Conservation (phyloP, 2,329 filamentous ascomycete species). For the Scortechinia acanthostroma region DNA sequence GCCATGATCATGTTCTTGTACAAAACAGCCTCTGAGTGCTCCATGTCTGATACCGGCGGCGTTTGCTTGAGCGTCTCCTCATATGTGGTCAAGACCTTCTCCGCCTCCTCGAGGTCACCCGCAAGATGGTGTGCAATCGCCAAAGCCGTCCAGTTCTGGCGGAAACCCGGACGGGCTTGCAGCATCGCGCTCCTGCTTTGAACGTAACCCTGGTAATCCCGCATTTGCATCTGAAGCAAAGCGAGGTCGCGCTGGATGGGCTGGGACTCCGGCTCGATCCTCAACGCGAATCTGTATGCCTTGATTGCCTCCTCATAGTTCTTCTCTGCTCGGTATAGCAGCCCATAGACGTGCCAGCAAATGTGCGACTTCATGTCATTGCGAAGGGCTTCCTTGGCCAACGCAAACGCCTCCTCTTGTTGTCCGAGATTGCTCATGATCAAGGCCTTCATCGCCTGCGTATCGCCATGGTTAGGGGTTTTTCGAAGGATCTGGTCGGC, state of each 20-base stretch:
- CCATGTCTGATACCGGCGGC: slow-evolving; percentile 72
- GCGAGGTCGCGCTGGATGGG: slow-evolving; percentile 94
- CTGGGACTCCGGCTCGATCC: slow-evolving; percentile 83
- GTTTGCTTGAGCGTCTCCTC: slow-evolving; percentile 84
- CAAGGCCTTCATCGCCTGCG: slow-evolving; percentile 96
- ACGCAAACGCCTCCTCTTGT: slow-evolving; percentile 83
- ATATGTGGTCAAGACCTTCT: slow-evolving; percentile 84
- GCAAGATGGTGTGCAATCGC: slow-evolving; percentile 86
- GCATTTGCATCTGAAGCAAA: slow-evolving; percentile 88
- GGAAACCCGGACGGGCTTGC: slow-evolving; percentile 70
- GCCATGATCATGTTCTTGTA: slow-evolving; percentile 95
- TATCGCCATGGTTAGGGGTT: slow-evolving; percentile 92
- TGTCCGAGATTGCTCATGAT: slow-evolving; percentile 91
- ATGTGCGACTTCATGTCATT: slow-evolving; percentile 99
- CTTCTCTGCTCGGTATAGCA: slow-evolving; percentile 87
- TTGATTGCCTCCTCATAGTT: slow-evolving; percentile 99
- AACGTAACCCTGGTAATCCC: slow-evolving; percentile 89
- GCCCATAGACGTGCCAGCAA: slow-evolving; percentile 97
- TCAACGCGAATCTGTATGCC: slow-evolving; percentile 92
- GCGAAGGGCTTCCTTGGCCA: slow-evolving; percentile 85
- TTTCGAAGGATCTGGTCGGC: slow-evolving; percentile 96
- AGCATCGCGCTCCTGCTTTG: slow-evolving; percentile 84
- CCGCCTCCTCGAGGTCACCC: slow-evolving; percentile 79
- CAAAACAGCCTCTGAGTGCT: slow-evolving; percentile 86
- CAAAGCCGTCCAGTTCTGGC: slow-evolving; percentile 96